Conservation (phyloP, 2,329 filamentous ascomycete species). For the Graphilbum ipis-grandicollis region DNA sequence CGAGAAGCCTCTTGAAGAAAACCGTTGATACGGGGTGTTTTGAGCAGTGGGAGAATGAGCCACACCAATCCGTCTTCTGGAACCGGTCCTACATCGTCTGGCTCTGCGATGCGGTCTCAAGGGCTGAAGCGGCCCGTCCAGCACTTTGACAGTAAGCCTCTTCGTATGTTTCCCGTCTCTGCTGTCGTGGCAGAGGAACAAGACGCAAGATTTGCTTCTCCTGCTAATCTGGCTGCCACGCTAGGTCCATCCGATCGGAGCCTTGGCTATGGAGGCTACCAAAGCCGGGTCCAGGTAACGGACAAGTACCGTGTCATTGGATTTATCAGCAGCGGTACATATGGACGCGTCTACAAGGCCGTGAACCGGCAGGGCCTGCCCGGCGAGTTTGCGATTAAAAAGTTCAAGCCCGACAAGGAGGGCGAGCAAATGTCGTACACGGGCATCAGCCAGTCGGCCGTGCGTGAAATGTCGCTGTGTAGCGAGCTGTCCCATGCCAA, state of each 20-base stretch:
- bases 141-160: conserved; percentile 39
- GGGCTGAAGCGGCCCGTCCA: conserved; percentile 41
- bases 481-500: conserved; percentile 80
- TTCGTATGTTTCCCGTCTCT: neutral
- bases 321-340: conserved; percentile 95
- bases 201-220: neutral
- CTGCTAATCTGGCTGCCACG: neutral
- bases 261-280: conserved; percentile 31
- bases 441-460: conserved; percentile 90
- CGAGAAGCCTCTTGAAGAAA: too few species aligned
- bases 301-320: conserved; percentile 94
- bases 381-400: conserved; percentile 94
- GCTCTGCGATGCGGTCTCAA: conserved; percentile 23
- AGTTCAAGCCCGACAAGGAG: conserved; percentile 98
- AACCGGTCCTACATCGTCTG: conserved; percentile 30
- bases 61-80: conserved; percentile 35
- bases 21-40: too few species aligned
- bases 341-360: conserved; percentile 96
- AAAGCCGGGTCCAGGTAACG: conserved; percentile 70
- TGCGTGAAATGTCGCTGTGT: conserved; percentile 94
- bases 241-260: conserved; percentile 36
- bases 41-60: conserved; percentile 28
- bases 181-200: neutral
- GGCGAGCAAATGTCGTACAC: conserved; percentile 90
- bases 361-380: conserved; percentile 53